phyloP scores from a whole-genome alignment of 2,329 filamentous ascomycete genomes.

The Arthrobotrys sinensis region DNA sequence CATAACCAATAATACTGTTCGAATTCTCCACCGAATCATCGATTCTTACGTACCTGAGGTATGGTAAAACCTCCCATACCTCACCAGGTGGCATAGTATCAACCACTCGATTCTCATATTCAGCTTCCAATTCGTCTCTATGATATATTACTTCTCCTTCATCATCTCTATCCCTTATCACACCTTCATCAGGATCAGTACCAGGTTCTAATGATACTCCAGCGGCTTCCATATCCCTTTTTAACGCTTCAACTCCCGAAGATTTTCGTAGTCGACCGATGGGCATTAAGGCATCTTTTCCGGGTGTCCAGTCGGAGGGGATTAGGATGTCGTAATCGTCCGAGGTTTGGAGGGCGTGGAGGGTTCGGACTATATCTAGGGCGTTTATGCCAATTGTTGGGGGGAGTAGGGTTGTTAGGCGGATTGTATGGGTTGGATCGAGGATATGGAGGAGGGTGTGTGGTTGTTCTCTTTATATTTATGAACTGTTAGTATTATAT shows the following conservation, averaged over 20 bases:
- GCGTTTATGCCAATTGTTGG: slow-evolving; percentile 43
- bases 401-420: slow-evolving; percentile 36
- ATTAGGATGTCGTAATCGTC: slow-evolving; percentile 56
- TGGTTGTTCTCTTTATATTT: neutral
- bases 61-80: slow-evolving; percentile 53
- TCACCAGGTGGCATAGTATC: slow-evolving; percentile 54
- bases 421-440: slow-evolving; percentile 44
- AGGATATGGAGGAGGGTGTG: slow-evolving; percentile 49
- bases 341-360: slow-evolving; percentile 49
- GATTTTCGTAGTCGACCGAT: slow-evolving; percentile 19
- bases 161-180: slow-evolving; percentile 43
- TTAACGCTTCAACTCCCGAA: slow-evolving; percentile 22
- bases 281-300: slow-evolving; percentile 51
- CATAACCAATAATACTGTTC: slow-evolving; percentile 55
- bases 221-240: slow-evolving; percentile 25
- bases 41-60: slow-evolving; percentile 53
- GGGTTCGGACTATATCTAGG: slow-evolving; percentile 42
- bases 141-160: slow-evolving; percentile 39
- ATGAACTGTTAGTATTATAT: neutral
- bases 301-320: slow-evolving; percentile 47
- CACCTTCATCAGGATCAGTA: neutral
- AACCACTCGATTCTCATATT: slow-evolving; percentile 36
- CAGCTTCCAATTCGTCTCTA: slow-evolving; percentile 12
- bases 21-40: slow-evolving; percentile 57
- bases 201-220: neutral